Percentiles rank a stretch among this genome's conserved stretches.
Conservation (phyloP, 1,139 yeast species). For the Blastobotrys malaysiensis region DNA sequence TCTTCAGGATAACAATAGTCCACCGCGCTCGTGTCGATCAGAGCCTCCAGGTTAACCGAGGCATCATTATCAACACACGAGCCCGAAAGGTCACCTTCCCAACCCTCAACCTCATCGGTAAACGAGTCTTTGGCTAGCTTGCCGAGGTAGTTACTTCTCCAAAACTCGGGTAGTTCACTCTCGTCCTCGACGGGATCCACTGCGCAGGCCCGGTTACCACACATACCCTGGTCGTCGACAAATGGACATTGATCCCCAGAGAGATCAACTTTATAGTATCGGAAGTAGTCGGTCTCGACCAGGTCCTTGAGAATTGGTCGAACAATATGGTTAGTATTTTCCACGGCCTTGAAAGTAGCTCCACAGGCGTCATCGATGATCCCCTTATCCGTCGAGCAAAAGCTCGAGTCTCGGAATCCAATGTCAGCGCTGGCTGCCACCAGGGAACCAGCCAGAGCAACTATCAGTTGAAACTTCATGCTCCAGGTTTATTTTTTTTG, state of each 20-base stretch:
- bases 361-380: slow-evolving; percentile 40
- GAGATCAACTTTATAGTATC: slow-evolving; percentile 79
- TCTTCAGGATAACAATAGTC: slow-evolving; percentile 63
- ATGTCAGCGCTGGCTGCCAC: background rate
- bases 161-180: slow-evolving; percentile 56
- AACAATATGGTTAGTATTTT: slow-evolving; percentile 44
- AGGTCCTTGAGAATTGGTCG: slow-evolving; percentile 53
- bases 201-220: slow-evolving; percentile 92
- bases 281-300: slow-evolving; percentile 50
- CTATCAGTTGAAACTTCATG: background rate
- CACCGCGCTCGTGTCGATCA: slow-evolving; percentile 16
- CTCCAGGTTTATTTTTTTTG: background rate
- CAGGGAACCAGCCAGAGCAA: background rate
- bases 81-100: slow-evolving; percentile 8
- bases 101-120: slow-evolving; percentile 24
- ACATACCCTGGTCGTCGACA: slow-evolving; percentile 75
- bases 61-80: slow-evolving; percentile 14
- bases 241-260: slow-evolving; percentile 80
- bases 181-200: slow-evolving; percentile 66
- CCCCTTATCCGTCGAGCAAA: slow-evolving; percentile 16
- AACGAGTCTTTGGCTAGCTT: slow-evolving; percentile 44
- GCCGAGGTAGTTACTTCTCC: slow-evolving; percentile 74
- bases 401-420: slow-evolving; percentile 17
- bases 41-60: slow-evolving; percentile 10
- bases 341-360: slow-evolving; percentile 50